Base-by-base conservation (phyloP, 1,284 basidiomycete genomes). In the Sporisorium iseilematis-ciliati region DNA sequence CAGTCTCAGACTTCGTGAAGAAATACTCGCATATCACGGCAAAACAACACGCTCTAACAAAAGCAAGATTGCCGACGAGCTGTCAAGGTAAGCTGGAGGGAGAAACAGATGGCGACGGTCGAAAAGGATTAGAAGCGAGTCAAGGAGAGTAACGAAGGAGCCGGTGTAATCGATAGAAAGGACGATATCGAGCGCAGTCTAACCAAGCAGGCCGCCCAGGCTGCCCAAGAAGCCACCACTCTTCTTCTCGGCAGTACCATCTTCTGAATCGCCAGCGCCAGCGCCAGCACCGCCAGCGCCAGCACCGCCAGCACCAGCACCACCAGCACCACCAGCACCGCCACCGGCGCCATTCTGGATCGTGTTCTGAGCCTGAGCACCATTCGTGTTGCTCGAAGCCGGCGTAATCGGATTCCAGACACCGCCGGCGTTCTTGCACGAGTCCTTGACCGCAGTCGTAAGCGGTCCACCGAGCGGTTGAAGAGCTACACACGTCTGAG, bases 401-500 rank as follows among this genome's bases (percentile, higher is more conserved):
- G 66, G 66, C n/a, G n/a, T 48, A 49, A 75, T 75, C 2, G 52
- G 5, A 40, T 75, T 69, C 33, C 62, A 75, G 3, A 35, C 60
- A 6, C 72, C 72, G 29, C 65, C 61, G 5, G 72, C 72, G 38
- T 62, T 59, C 2, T 40, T 21, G 29, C 72, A 75, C 18, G 62
- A 57, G 16, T 65, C 57, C 14, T 46, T 45, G n/a, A 75, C 56
- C 3, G 58, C 66, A 3, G 26, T 63, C 20, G 46, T 42, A 14
- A 75, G 59, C 14, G 51, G 43, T 23, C 43, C 41, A 21, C 72
- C 66, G 4, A 75, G 38, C 41, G 73, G 73, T 31, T 56, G 46
- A 43, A 75, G 67, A 2, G 68, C 65, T 2, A 71, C 53, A 21
- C 73, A 75, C 2, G 65, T 71, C 46, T 75, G 73, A 11, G 73